Percentiles rank a stretch among this genome's conserved stretches.
Evolutionary conservation across 768 basidiomycete species (phyloP).

Genomic region (Clitopilus hobsonii): DNA sequence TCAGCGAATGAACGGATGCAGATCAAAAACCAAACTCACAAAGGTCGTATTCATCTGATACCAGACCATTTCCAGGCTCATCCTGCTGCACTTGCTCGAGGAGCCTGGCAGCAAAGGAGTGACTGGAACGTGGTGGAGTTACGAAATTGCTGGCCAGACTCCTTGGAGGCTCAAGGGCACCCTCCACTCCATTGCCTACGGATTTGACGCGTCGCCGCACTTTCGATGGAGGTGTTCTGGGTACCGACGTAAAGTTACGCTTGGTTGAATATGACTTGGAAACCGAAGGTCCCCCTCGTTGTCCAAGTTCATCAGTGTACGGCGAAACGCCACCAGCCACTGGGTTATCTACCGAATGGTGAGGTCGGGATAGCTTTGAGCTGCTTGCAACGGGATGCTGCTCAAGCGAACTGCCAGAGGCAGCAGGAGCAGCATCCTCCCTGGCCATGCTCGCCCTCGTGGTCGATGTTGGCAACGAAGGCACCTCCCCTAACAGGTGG

Average conservation of each 20-base stretch:
- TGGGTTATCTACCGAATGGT: conserved; percentile 12
- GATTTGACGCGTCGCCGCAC: conserved; percentile 13
- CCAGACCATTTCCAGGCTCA: conserved; percentile 3
- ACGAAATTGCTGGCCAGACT: conserved; percentile 2
- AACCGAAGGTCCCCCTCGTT: conserved; percentile 1
- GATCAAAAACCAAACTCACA: conserved; percentile 38
- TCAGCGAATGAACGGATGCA: conserved; percentile 6
- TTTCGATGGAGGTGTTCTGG: conserved; percentile 5
- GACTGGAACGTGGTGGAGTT: conserved; percentile 9
- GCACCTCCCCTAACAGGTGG: background rate
- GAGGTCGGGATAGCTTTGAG: conserved; percentile 14
- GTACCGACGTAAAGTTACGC: conserved; percentile 8
- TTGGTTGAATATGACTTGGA: conserved; percentile 7
- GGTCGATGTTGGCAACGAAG: background rate
- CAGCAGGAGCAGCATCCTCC: background rate
- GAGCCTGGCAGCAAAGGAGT: conserved; percentile 3
- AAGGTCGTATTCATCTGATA: conserved; percentile 69
- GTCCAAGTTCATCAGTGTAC: conserved; percentile 5
- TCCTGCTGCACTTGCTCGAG: conserved; percentile 8
- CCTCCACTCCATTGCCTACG: conserved; percentile 9
- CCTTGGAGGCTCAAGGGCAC: conserved; percentile 3
- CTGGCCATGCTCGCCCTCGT: background rate
- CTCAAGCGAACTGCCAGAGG: background rate
- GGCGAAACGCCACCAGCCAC: conserved; percentile 6
- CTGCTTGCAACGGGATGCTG: background rate